phyloP scores from a whole-genome alignment of 257 asterid genomes.

The Salvia hispanica region DNA sequence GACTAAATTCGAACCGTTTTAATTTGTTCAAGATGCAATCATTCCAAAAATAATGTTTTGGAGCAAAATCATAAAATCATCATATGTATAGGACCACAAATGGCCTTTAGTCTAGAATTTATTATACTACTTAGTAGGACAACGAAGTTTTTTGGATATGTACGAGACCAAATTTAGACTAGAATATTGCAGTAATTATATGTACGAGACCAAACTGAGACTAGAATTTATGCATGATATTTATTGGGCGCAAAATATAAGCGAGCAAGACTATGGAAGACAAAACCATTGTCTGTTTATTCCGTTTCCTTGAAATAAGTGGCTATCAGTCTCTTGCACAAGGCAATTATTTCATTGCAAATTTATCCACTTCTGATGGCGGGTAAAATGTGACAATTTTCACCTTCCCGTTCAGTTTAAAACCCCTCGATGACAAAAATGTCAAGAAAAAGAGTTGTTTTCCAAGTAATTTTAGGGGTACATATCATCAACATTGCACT shows the following conservation, averaged over 20 bases:
- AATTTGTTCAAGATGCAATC: too few relatives aligned
- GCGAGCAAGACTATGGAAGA: not conserved
- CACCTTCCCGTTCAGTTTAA: slow-evolving; percentile 2
- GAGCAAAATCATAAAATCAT: too few relatives aligned
- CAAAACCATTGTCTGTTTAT: not conserved
- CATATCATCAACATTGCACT: slow-evolving; percentile 85
- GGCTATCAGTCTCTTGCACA: slow-evolving; percentile 3
- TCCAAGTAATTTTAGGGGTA: slow-evolving; percentile 43
- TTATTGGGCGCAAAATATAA: not conserved
- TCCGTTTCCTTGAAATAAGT: not conserved
- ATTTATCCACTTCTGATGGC: not conserved
- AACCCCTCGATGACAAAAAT: slow-evolving; percentile 1
- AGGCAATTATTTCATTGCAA: slow-evolving; percentile 26
- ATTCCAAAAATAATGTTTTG: too few relatives aligned
- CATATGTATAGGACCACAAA: too few relatives aligned
- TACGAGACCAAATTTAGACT: too few relatives aligned
- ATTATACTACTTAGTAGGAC: too few relatives aligned
- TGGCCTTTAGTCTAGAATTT: too few relatives aligned
- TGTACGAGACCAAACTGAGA: too few relatives aligned
- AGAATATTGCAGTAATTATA: too few relatives aligned
- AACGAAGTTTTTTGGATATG: too few relatives aligned
- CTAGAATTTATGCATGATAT: not conserved
- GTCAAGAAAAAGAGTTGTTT: not conserved
- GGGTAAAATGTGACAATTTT: slow-evolving; percentile 16
- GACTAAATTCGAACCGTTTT: too few relatives aligned